Conservation (phyloP, 208 protist genomes). For the Acanthamoeba lenticulata region DNA sequence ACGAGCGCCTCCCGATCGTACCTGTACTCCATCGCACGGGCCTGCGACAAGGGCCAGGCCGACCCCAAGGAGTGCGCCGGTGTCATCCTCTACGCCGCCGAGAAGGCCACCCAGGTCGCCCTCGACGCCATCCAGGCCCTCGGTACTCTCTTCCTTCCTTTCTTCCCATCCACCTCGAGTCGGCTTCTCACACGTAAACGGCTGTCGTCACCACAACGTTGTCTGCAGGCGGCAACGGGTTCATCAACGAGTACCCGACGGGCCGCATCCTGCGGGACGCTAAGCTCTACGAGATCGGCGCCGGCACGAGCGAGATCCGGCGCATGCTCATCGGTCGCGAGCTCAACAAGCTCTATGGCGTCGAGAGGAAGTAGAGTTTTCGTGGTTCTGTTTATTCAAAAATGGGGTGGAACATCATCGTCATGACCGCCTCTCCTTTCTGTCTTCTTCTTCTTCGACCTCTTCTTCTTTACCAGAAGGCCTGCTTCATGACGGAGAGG, state of each 20-base stretch:
- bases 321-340: slow-evolving; percentile 88
- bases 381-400: too few relatives aligned
- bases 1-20: slow-evolving; percentile 91
- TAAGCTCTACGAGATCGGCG: slow-evolving; percentile 96
- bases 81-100: slow-evolving; percentile 94
- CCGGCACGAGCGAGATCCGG: slow-evolving; percentile 89
- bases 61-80: slow-evolving; percentile 89
- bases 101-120: slow-evolving; percentile 93
- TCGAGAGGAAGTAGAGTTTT: slow-evolving; percentile 55
- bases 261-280: slow-evolving; percentile 95
- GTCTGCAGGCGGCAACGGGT: slow-evolving; percentile 96
- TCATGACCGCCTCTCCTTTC: too few relatives aligned
- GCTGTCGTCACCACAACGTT: too few relatives aligned
- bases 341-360: slow-evolving; percentile 73
- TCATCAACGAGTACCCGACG: slow-evolving; percentile 95
- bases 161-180: too few relatives aligned
- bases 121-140: slow-evolving; percentile 94
- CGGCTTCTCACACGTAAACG: too few relatives aligned
- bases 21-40: slow-evolving; percentile 91
- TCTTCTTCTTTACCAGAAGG: slow-evolving; percentile 48
- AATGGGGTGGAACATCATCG: too few relatives aligned
- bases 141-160: too few relatives aligned
- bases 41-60: slow-evolving; percentile 81
- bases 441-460: too few relatives aligned
- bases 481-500: slow-evolving; percentile 29